Evolutionary conservation across 2,329 filamentous ascomycete species (phyloP).

Genomic region (Exophiala alcalophila): DNA sequence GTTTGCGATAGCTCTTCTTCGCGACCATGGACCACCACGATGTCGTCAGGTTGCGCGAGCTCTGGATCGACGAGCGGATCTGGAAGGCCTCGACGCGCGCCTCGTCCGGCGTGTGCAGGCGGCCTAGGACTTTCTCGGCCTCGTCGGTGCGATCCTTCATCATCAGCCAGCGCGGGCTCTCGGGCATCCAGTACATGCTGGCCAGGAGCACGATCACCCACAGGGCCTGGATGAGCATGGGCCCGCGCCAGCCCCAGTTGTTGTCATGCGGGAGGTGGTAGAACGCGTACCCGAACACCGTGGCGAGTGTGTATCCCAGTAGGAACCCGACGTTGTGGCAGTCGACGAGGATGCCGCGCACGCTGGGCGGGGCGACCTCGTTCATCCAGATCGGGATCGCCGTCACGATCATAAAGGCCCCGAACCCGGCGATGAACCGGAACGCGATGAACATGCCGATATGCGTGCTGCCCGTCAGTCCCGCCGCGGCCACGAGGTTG

Average conservation of each 20-base stretch:
- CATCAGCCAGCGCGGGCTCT: constrained; percentile 59
- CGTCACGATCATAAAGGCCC: constrained; percentile 31
- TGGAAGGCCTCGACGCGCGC: constrained; percentile 8
- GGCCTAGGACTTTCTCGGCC: constrained; percentile 39
- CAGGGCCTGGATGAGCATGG: constrained; percentile 15
- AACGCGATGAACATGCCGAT: constrained; percentile 34
- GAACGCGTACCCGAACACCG: constrained; percentile 17
- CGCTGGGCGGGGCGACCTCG: constrained; percentile 11
- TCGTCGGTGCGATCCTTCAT: constrained; percentile 54
- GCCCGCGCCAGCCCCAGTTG: constrained; percentile 17
- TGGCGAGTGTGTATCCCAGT: constrained; percentile 18
- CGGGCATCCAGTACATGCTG: constrained; percentile 50
- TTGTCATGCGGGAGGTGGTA: constrained; percentile 19
- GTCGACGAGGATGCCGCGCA: constrained; percentile 16
- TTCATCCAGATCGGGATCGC: constrained; percentile 23
- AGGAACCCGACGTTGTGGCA: constrained; percentile 20
- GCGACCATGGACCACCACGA: constrained; percentile 20
- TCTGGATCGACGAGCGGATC: constrained; percentile 8
- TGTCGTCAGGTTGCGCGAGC: constrained; percentile 12
- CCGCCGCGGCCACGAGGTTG: constrained; percentile 35
- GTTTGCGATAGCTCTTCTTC: constrained; percentile 24
- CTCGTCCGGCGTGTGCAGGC: constrained; percentile 10
- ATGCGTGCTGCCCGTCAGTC: constrained; percentile 36
- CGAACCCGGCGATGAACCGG: constrained; percentile 39
- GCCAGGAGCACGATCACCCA: constrained; percentile 10